A percentile compares a stretch with the other conserved stretches of the same genome.
Evolutionary conservation across 768 basidiomycete species (phyloP).

Genomic region (Termitomyces sp.): DNA sequence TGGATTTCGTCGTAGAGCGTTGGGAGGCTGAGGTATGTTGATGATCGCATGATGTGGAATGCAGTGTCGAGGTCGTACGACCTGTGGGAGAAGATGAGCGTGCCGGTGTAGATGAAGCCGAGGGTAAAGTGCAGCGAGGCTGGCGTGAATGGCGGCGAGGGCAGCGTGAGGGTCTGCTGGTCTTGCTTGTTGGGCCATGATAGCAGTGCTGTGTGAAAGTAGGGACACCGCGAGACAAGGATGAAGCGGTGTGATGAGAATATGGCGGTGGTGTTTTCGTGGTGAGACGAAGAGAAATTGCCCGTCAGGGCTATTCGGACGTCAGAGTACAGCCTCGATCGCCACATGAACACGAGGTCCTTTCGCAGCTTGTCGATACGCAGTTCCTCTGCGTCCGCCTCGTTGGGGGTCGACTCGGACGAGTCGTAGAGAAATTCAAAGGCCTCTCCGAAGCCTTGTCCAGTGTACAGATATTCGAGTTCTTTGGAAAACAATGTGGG

Average conservation of each 20-base stretch:
- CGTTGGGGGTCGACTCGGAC: constrained; percentile 46
- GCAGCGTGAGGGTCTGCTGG: constrained; percentile 61
- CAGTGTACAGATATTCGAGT: constrained; percentile 93
- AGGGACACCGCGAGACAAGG: constrained; percentile 82
- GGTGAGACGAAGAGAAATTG: constrained; percentile 55
- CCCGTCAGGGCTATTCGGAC: constrained; percentile 76
- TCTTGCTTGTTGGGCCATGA: constrained; percentile 48
- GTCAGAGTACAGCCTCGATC: constrained; percentile 90
- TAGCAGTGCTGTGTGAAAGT: constrained; percentile 80
- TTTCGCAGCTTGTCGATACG: constrained; percentile 84
- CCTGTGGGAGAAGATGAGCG: constrained; percentile 87
- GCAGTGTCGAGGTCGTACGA: constrained; percentile 91
- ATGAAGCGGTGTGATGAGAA: constrained; percentile 95
- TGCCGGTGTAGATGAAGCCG: constrained; percentile 93
- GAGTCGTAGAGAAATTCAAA: constrained; percentile 86
- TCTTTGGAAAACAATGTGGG: constrained; percentile 84
- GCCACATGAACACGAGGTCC: constrained; percentile 96
- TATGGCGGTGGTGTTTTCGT: constrained; percentile 69
- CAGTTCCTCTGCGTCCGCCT: constrained; percentile 36
- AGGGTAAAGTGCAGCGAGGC: constrained; percentile 92
- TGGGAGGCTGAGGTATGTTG: constrained; percentile 72
- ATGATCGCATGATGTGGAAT: constrained; percentile 82
- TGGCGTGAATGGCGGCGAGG: constrained; percentile 92
- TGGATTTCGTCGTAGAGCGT: constrained; percentile 77
- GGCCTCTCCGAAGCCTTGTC: constrained; percentile 81